phyloP scores from a whole-genome alignment of 2,329 filamentous ascomycete species.

The Trichoderma asperellum region DNA sequence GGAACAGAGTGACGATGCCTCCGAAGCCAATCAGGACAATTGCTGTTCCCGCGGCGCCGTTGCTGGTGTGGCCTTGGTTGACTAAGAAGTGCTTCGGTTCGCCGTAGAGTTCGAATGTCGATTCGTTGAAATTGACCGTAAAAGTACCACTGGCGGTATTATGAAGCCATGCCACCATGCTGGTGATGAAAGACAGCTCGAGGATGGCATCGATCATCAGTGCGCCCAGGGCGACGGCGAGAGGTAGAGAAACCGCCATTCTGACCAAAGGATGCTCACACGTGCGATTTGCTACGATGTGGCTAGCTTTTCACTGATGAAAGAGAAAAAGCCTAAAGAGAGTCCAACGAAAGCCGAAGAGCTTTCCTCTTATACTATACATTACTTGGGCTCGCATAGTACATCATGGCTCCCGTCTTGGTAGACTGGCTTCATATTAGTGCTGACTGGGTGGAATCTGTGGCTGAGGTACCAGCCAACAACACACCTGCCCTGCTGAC shows the following conservation, averaged over 20 bases:
- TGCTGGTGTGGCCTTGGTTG: constrained; percentile 39
- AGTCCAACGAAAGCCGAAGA: neutral
- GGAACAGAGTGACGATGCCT: constrained; percentile 34
- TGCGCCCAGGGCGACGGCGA: constrained; percentile 35
- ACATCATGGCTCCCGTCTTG: neutral
- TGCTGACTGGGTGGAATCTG: constrained; percentile 25
- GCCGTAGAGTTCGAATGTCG: constrained; percentile 31
- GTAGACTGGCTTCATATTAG: constrained; percentile 1
- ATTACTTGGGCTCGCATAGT: neutral
- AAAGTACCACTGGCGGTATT: constrained; percentile 35
- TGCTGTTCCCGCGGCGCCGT: constrained; percentile 38
- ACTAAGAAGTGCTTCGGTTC: constrained; percentile 35
- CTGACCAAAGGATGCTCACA: neutral
- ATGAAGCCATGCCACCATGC: constrained; percentile 38
- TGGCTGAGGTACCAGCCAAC: constrained; percentile 12
- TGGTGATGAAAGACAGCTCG: constrained; percentile 37
- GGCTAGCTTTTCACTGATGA: neutral
- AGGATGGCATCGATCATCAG: constrained; percentile 38
- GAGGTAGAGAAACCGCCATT: constrained; percentile 17
- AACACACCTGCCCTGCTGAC: constrained; percentile 5
- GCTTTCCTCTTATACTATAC: constrained; percentile 4
- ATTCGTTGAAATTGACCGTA: constrained; percentile 28
- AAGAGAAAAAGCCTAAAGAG: neutral
- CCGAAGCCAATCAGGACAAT: constrained; percentile 37
- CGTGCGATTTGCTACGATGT: neutral